Evolutionary conservation across 2,329 filamentous ascomycete species (phyloP).

Genomic region (Curvularia sp.): DNA sequence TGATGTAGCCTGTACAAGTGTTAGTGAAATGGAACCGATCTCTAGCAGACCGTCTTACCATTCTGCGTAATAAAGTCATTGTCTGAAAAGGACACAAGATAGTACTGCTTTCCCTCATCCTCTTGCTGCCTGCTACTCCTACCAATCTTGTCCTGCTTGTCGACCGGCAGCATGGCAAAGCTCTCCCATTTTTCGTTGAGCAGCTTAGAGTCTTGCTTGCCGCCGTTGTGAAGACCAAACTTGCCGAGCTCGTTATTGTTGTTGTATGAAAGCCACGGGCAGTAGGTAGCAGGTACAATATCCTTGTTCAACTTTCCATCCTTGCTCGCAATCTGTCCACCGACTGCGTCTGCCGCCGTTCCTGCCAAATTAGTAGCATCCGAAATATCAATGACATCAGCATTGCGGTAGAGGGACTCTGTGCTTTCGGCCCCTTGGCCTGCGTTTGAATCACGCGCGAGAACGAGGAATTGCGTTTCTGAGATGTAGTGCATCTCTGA

Average conservation of each 20-base stretch:
- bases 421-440: slow-evolving; percentile 65
- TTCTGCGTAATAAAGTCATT: slow-evolving; percentile 80
- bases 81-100: slow-evolving; percentile 71
- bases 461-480: slow-evolving; percentile 69
- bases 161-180: slow-evolving; percentile 65
- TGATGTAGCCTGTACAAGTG: slow-evolving; percentile 59
- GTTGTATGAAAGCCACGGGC: slow-evolving; percentile 73
- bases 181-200: slow-evolving; percentile 83
- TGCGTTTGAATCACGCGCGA: slow-evolving; percentile 68
- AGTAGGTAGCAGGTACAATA: slow-evolving; percentile 68
- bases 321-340: slow-evolving; percentile 56
- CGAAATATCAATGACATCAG: slow-evolving; percentile 72
- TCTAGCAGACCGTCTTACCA: slow-evolving; percentile 50
- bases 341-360: slow-evolving; percentile 43
- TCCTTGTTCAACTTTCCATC: slow-evolving; percentile 62
- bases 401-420: slow-evolving; percentile 69
- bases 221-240: slow-evolving; percentile 74
- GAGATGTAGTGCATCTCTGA: slow-evolving; percentile 72
- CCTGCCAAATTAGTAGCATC: slow-evolving; percentile 67
- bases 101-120: slow-evolving; percentile 67
- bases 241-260: slow-evolving; percentile 68
- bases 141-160: slow-evolving; percentile 51
- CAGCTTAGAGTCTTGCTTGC: slow-evolving; percentile 63
- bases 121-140: slow-evolving; percentile 46
- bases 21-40: neutral